phyloP scores from a whole-genome alignment of 768 basidiomycete genomes.

The Amanita muscaria region DNA sequence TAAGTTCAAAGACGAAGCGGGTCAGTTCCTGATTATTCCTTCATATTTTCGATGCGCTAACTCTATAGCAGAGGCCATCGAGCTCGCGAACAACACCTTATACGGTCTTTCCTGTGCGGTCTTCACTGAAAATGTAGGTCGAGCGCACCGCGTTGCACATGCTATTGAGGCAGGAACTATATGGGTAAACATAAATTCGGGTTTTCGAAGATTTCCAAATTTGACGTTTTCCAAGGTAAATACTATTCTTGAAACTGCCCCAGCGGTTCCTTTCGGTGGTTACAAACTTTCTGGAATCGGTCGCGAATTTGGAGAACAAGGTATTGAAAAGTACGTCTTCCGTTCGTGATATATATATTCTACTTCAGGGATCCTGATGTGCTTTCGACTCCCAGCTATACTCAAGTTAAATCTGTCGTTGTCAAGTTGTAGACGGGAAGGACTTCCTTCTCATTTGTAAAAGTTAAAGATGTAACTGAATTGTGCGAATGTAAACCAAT shows the following conservation, averaged over 20 bases:
- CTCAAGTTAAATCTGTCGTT: not conserved
- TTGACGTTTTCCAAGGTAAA: conserved; percentile 13
- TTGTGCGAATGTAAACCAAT: too few relatives aligned
- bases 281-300: conserved; percentile 14
- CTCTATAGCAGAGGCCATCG: conserved; percentile 31
- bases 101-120: conserved; percentile 68
- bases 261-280: conserved; percentile 19
- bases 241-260: conserved; percentile 11
- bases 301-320: too few relatives aligned
- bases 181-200: conserved; percentile 27
- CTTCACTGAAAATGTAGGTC: conserved; percentile 49
- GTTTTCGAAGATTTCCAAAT: not conserved
- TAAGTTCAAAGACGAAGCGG: conserved; percentile 56
- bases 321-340: too few relatives aligned
- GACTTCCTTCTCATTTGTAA: too few relatives aligned
- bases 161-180: conserved; percentile 56
- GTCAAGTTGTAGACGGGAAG: not conserved
- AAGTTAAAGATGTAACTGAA: too few relatives aligned
- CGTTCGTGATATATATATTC: not conserved
- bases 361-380: not conserved
- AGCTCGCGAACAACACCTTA: conserved; percentile 53
- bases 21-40: conserved; percentile 9
- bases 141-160: conserved; percentile 36
- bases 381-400: not conserved
- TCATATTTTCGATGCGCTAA: not conserved